phyloP scores from a whole-genome alignment of 108 stramenopile species.

The Mayamaea pseudoterrestris region DNA sequence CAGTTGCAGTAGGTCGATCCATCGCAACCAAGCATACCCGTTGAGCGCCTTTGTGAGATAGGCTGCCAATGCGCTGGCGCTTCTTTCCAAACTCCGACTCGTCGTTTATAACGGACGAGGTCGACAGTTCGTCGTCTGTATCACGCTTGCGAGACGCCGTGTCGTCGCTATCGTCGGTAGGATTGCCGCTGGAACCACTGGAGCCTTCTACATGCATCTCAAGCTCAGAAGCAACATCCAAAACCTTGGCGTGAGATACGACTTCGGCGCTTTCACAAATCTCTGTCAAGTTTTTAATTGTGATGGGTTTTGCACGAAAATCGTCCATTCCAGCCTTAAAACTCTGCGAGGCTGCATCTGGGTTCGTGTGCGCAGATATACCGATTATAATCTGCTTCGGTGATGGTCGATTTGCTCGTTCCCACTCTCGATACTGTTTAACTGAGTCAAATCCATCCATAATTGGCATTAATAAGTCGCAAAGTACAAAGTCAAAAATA shows the following conservation, averaged over 20 bases:
- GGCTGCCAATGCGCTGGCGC: no score
- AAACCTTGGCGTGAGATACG: no score
- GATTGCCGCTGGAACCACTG: not conserved
- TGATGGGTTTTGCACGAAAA: conserved; percentile 43
- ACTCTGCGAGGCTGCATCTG: conserved; percentile 31
- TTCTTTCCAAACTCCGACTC: no score
- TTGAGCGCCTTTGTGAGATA: no score
- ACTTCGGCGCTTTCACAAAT: conserved; percentile 20
- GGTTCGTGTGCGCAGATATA: conserved; percentile 50
- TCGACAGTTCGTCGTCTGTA: not conserved
- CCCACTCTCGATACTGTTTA: conserved; percentile 54
- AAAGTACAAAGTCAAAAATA: conserved; percentile 15
- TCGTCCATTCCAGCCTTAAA: conserved; percentile 51
- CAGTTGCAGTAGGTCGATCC: not conserved
- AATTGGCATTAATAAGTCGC: conserved; percentile 74
- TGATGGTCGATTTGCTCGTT: conserved; percentile 23
- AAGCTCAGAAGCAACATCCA: not conserved
- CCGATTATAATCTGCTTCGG: conserved; percentile 50
- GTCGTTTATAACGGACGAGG: no score
- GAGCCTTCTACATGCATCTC: not conserved
- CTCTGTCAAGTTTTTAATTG: conserved; percentile 34
- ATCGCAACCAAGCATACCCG: conserved; percentile 14
- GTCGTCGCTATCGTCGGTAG: not conserved
- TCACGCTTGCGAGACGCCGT: not conserved
- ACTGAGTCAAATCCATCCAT: conserved; percentile 72